Evolutionary conservation across 148 eudicot genomes (phyloP), one percentile per base, ranked within the genome.

Genomic region (Rhododendron williamsianum): DNA sequence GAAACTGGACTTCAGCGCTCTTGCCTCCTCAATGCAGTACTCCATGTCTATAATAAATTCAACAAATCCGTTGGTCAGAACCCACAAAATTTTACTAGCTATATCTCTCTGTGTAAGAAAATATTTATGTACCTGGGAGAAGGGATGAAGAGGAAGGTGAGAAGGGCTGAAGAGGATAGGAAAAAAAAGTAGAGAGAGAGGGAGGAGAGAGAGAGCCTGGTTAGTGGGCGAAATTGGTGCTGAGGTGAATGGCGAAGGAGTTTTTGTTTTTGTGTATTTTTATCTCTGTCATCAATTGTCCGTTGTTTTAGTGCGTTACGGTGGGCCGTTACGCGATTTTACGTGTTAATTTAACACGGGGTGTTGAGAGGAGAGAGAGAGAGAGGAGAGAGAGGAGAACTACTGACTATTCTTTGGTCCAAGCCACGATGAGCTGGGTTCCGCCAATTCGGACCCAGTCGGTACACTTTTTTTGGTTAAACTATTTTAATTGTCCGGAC

Each of bases 1-100:
- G 85, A 91, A 91, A 85, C 98, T 94, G 52, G 98, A 90, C 86
- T 93, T 96, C 67, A 96, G 83, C 46, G 98, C 98, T 84, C 88
- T 91, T 5, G 93, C 98, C 76, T 88, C 98, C 76, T 88, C 98
- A 88, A 94, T 91, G 90, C 93, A 92, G 36, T 69, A 69, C 92
- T 92, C 98, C 95, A 92, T 92, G 76, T 65, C 49, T 11, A 19
- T 77, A 83, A 69, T 63, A 36, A 16, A 30, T 25, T 33, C 54
- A 8, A 16, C 16, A 15, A 9, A 45, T 6, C 0, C 3, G 4
- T 67, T 30, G 13, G 1, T 45, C 52, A n/a, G 43, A 67, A 49
- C 18, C 35, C 33, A 41, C 33, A 56, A 43, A 19, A 43, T 18
- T 33, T 54, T 65, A 76, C 18, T 19, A 5, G 9, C 25, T 33